These are phyloP conservation scores for Mikania micrantha DNA, from an alignment of 129 eudicot genomes.

Conservation along the genomic window DNA sequence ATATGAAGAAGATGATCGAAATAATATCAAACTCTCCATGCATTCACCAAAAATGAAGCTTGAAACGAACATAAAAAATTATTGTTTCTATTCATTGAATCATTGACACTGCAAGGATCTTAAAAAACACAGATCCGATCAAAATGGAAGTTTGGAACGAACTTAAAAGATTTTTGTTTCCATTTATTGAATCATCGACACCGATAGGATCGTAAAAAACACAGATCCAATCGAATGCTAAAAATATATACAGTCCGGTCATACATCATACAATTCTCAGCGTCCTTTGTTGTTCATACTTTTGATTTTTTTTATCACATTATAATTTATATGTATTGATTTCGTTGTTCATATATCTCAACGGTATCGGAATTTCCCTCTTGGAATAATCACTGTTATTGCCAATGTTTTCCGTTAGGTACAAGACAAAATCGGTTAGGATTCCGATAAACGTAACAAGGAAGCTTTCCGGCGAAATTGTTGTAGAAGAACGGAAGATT, in stretches of 20 bases:
- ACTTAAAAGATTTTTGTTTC: background rate
- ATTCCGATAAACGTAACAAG: slow-evolving; percentile 29
- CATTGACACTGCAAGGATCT: background rate
- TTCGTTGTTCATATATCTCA: background rate
- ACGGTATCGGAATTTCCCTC: background rate
- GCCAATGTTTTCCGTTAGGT: slow-evolving; percentile 64
- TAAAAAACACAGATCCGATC: slow-evolving; percentile 7
- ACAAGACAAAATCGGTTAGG: slow-evolving; percentile 39
- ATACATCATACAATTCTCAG: background rate
- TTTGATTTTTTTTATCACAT: background rate
- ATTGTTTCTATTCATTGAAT: background rate
- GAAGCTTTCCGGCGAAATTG: slow-evolving; percentile 38
- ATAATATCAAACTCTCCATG: background rate
- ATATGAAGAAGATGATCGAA: slow-evolving; percentile 2
- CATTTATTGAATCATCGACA: slow-evolving; percentile 3
- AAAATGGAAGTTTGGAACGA: background rate
- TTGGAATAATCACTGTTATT: slow-evolving; percentile 28
- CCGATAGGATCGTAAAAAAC: background rate
- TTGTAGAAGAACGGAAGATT: slow-evolving; percentile 30
- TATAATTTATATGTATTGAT: slow-evolving; percentile 18
- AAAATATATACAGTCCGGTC: slow-evolving; percentile 22
- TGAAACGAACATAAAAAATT: background rate
- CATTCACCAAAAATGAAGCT: background rate
- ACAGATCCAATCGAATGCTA: background rate
- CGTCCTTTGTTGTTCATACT: background rate